Base-by-base conservation (phyloP, 2,329 filamentous ascomycete species). In the Calonectria fujianensis region DNA sequence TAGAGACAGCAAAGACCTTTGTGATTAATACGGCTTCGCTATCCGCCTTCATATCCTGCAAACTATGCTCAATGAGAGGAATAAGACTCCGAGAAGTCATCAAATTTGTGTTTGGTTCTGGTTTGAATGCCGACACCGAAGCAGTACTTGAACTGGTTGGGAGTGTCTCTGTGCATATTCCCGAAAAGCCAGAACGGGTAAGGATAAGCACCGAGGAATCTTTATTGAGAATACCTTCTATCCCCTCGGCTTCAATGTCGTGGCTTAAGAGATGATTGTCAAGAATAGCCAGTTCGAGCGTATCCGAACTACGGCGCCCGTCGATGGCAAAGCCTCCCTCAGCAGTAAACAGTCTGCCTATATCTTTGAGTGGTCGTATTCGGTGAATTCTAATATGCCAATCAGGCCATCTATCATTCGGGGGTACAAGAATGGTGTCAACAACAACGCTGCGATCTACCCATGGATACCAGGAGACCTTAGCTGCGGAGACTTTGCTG, bases 331-430 rank as follows among this genome's bases (percentile, higher is more conserved):
- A 75, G 2, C 69, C 73, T 4, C 70, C 70, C 29, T 75, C 69
- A 7, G 65, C 70, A 11, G 45, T 57, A 37, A 69, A 65, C 5
- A 75, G 20, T 24, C 20, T 63, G 11, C n/a, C 35, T 3, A 31
- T 24, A 13, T 59, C 11, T 16, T 20, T 37, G 10, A 41, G 48
- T 2, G 20, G 10, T 35, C 57, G 29, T 31, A 81, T 68, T 0
- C 61, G 66, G 51, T 80, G 79, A 3, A 82, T 18, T 29, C 79
- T 65, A 11, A 80, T 41, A 48, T 81, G 79, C 79, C 80, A 82
- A 39, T 81, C 79, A 5, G 80, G 80, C 79, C 79, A 81, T n/a
- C 77, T 57, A 13, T 64, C 64, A 2, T 75, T 74, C 4, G 80
- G 80, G 6, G 80, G 78, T 0, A 82, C 52, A 10, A 81, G 52